A percentile compares a stretch with the other conserved stretches of the same genome.
These are phyloP conservation scores for Speleostelium caveatum DNA, from an alignment of 78 protist genomes.

Conservation along the genomic window DNA sequence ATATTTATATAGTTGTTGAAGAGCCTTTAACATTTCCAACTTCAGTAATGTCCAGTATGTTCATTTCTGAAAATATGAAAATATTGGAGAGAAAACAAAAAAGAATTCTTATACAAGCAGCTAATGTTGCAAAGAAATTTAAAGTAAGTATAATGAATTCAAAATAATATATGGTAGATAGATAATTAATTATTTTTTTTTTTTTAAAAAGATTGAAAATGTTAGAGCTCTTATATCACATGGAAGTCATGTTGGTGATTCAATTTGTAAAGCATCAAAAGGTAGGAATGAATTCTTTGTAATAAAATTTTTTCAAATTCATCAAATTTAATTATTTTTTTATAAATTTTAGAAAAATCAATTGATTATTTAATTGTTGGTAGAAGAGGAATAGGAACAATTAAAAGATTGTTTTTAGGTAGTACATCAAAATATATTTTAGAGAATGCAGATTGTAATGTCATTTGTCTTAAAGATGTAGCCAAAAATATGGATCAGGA, in stretches of 20 bases:
- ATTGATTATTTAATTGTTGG: slow-evolving; percentile 73
- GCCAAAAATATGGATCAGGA: not conserved
- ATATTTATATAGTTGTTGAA: not conserved
- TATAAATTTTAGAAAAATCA: no score
- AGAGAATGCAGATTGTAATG: slow-evolving; percentile 79
- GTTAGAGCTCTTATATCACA: slow-evolving; percentile 57
- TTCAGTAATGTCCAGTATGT: slow-evolving; percentile 40
- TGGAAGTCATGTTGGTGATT: slow-evolving; percentile 74
- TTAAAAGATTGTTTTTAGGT: slow-evolving; percentile 77
- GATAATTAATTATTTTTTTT: no score
- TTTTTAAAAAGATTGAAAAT: no score
- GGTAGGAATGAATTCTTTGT: no score
- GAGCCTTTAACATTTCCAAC: slow-evolving; percentile 52
- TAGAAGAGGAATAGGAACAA: slow-evolving; percentile 72
- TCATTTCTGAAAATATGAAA: slow-evolving; percentile 52
- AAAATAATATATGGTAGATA: no score
- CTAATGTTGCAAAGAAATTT: slow-evolving; percentile 22
- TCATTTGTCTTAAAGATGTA: slow-evolving; percentile 53
- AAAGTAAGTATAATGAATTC: no score
- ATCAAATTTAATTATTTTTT: no score
- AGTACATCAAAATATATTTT: slow-evolving; percentile 69
- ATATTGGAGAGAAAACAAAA: slow-evolving; percentile 49
- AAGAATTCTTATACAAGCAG: slow-evolving; percentile 11
- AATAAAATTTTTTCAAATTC: no score
- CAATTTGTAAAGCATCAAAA: slow-evolving; percentile 40